Conservation (phyloP, 805 yeast species). For the Maudiozyma saulgeensis region DNA sequence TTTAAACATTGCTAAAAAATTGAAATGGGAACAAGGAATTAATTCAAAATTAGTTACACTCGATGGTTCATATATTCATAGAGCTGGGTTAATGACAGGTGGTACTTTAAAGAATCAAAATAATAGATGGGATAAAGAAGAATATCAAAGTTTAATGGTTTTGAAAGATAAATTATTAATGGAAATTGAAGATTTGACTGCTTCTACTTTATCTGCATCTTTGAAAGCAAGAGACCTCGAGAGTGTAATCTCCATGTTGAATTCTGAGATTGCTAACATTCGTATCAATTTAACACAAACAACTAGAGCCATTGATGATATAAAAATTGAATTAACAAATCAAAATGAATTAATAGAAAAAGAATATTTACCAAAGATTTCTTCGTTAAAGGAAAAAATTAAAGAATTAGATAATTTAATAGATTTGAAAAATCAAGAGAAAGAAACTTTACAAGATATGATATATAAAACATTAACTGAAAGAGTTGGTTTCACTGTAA, state of each 20-base stretch:
- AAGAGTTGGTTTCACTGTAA: constrained; percentile 45
- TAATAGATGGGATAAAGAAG: constrained; percentile 66
- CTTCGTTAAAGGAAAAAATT: constrained; percentile 18
- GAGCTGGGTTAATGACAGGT: constrained; percentile 88
- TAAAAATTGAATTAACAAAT: constrained; percentile 42
- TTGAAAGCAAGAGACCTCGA: constrained; percentile 46
- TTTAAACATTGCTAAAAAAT: constrained; percentile 53
- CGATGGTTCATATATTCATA: constrained; percentile 78
- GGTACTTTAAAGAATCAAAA: constrained; percentile 47
- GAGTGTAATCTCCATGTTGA: constrained; percentile 44
- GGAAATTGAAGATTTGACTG: constrained; percentile 35
- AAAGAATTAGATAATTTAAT: constrained; percentile 19
- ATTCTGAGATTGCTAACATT: constrained; percentile 36
- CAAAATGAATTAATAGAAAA: constrained; percentile 30
- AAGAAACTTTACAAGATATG: constrained; percentile 33
- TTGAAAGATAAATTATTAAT: constrained; percentile 41
- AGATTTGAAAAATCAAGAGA: constrained; percentile 19
- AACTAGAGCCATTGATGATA: constrained; percentile 38
- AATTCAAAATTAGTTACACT: constrained; percentile 65
- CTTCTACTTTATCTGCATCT: constrained; percentile 40
- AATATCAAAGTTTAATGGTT: constrained; percentile 44
- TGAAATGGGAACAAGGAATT: constrained; percentile 57
- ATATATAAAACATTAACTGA: constrained; percentile 48
- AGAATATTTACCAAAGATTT: constrained; percentile 23
- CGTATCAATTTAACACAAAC: constrained; percentile 37